These are phyloP conservation scores for Oryza coarctata DNA, from an alignment of 176 grass and related monocot species.

Conservation along the genomic window DNA sequence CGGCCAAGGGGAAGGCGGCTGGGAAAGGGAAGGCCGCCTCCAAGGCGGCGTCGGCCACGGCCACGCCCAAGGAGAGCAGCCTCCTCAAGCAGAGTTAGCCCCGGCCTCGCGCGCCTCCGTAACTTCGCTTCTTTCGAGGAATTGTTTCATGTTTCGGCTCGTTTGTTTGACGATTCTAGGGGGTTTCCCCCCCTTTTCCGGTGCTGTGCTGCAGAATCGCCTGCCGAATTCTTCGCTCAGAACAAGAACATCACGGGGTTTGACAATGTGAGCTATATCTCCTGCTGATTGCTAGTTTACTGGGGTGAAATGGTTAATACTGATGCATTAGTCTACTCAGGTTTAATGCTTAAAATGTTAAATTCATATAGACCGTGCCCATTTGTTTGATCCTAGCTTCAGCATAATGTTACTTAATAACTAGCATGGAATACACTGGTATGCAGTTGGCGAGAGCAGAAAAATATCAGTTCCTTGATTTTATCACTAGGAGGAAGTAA, in stretches of 20 bases:
- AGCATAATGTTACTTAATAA: neutral
- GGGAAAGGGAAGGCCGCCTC: slow-evolving; percentile 40
- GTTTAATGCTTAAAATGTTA: neutral
- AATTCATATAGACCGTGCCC: neutral
- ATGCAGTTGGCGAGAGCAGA: neutral
- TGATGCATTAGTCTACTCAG: no score
- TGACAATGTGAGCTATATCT: slow-evolving; percentile 71
- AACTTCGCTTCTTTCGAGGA: neutral
- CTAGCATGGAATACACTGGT: neutral
- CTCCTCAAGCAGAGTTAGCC: slow-evolving; percentile 83
- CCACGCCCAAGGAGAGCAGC: slow-evolving; percentile 62
- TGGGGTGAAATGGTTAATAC: neutral
- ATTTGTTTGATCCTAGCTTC: neutral
- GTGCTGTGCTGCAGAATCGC: slow-evolving; percentile 71
- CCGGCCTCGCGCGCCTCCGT: neutral
- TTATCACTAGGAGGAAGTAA: neutral
- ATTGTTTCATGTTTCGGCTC: neutral
- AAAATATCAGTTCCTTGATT: neutral
- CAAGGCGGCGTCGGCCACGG: slow-evolving; percentile 28
- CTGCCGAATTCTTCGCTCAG: slow-evolving; percentile 90
- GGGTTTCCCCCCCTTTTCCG: neutral
- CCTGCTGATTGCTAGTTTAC: neutral
- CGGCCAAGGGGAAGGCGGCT: slow-evolving; percentile 28
- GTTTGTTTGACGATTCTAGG: neutral
- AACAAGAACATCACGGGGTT: slow-evolving; percentile 98